Evolutionary conservation across 257 asterid species (phyloP).

Genomic region (Plantago major): DNA sequence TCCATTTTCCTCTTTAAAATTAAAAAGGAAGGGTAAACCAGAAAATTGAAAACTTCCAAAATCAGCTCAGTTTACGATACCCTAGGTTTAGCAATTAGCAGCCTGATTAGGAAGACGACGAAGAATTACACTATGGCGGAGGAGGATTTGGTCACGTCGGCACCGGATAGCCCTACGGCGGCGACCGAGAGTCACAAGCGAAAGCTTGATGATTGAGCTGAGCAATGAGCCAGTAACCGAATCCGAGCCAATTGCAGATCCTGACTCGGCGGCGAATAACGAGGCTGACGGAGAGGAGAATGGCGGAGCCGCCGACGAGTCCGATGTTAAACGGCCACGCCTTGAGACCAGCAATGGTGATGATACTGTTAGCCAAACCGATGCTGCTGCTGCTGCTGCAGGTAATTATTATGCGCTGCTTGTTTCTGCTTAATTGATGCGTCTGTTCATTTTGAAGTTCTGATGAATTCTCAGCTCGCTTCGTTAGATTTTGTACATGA

Average conservation of each 20-base stretch:
- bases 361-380: conserved; percentile 23
- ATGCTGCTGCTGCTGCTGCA: conserved; percentile 13
- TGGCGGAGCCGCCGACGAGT: conserved; percentile 39
- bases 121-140: conserved; percentile 33
- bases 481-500: no score
- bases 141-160: conserved; percentile 36
- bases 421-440: not conserved
- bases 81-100: conserved; percentile 4
- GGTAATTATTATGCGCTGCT: conserved; percentile 30
- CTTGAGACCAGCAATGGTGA: conserved; percentile 46
- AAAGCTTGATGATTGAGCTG: conserved; percentile 75
- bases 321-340: conserved; percentile 78
- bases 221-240: conserved; percentile 34
- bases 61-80: conserved; percentile 1
- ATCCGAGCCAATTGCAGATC: conserved; percentile 23
- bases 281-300: conserved; percentile 37
- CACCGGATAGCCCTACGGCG: conserved; percentile 27
- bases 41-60: not conserved
- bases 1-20: no score
- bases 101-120: not conserved
- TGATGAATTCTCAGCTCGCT: no score
- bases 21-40: no score
- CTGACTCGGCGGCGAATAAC: conserved; percentile 27
- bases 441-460: no score
- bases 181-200: conserved; percentile 65